Evolutionary conservation across 192 early-diverging fungal species (phyloP).

Genomic region (Umbelopsis sp.): DNA sequence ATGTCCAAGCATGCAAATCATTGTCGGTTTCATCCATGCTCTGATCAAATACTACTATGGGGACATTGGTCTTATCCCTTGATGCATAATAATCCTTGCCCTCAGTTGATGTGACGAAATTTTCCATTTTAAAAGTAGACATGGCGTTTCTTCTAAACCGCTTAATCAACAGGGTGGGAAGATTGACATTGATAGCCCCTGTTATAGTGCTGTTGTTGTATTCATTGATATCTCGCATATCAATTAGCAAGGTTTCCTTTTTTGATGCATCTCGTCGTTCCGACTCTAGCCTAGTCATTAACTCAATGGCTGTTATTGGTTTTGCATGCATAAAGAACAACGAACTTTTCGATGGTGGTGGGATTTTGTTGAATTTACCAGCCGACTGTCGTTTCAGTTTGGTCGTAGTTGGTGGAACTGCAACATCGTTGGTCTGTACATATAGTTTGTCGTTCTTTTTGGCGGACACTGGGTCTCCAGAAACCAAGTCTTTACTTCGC

Average conservation of each 20-base stretch:
- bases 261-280: neutral
- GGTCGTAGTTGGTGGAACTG: neutral
- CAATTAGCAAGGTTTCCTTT: conserved; percentile 22
- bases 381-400: conserved; percentile 17
- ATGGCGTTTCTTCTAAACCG: conserved; percentile 52
- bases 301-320: neutral
- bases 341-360: neutral
- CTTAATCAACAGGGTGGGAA: conserved; percentile 55
- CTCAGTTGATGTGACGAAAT: conserved; percentile 55
- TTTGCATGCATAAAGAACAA: neutral
- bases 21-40: conserved; percentile 39
- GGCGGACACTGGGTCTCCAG: too few species aligned
- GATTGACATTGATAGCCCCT: conserved; percentile 54
- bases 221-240: conserved; percentile 29
- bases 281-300: neutral
- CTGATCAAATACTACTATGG: conserved; percentile 46
- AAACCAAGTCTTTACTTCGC: too few species aligned
- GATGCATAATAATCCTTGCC: conserved; percentile 42
- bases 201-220: conserved; percentile 28
- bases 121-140: conserved; percentile 53
- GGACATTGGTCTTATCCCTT: conserved; percentile 29
- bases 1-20: conserved; percentile 46
- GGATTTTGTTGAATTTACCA: neutral
- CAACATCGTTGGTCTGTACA: neutral
- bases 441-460: neutral